Evolutionary conservation across 768 basidiomycete species (phyloP), one percentile per base, ranked within the genome.

Genomic region (Hortiboletus campestris): DNA sequence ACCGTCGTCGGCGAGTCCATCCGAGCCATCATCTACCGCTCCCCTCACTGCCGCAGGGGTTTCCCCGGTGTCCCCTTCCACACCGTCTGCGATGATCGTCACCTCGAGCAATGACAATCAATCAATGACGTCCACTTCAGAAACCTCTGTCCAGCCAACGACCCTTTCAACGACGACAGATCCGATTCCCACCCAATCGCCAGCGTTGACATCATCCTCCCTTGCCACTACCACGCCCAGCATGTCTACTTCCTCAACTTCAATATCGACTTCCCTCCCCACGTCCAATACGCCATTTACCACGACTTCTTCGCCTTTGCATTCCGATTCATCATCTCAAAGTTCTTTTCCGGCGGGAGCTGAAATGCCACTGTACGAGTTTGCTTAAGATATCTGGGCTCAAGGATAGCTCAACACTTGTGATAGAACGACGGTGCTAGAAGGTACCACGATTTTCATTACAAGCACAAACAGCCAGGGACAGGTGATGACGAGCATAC

Each of bases 381-480:
- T 61, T 52, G 61, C 51, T 53, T 57, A 49, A 59, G 55, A 51
- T 48, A 46, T 28, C 38, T 20, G 4, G 17, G 20, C 31, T 48
- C 41, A 19, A 47, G n/a, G 28, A 38, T 51, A 17, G 19, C 59
- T 73, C 43, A 54, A 56, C 39, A n/a, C 29, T 25, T 49, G 57
- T 61, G 45, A 55, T 63, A 88, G 85, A 53, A 77, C 79, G 22
- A 86, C 82, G 2, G 67, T 69, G 11, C 72, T 84, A 49, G 68
- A 71, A 53, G 80, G 75, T 29, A 71, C 69, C 22, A 81, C 81
- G 1, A 72, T 86, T 12, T 80, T 78, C 55, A 57, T 87, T 28
- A 80, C 78, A 12, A 85, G 84, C 1, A 89, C 85, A n/a, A 78
- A 88, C 63, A 74, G 70, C 57, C 65, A 67, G 40, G 88, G 88